Percentiles rank a stretch among this genome's conserved stretches.
These are phyloP conservation scores for Xylaria grammica DNA, from an alignment of 495 filamentous ascomycete species.

Conservation along the genomic window DNA sequence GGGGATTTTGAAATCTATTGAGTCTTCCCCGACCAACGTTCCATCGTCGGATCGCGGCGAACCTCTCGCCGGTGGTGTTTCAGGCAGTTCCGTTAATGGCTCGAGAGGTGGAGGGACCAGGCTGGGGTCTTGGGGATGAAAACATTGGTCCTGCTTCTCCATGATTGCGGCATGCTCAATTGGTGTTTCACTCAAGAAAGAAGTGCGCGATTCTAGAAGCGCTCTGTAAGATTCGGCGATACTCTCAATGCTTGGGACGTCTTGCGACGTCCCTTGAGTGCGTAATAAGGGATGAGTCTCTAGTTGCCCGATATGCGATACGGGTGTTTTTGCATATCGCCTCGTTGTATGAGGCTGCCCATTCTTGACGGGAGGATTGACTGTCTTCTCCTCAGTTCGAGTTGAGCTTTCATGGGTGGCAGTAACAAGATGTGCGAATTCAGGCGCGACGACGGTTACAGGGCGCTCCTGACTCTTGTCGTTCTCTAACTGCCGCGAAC, in stretches of 20 bases:
- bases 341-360: slow-evolving; percentile 33
- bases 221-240: slow-evolving; percentile 54
- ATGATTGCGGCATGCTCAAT: slow-evolving; percentile 24
- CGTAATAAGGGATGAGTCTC: slow-evolving; percentile 34
- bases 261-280: slow-evolving; percentile 32
- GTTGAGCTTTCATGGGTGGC: slow-evolving; percentile 28
- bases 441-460: slow-evolving; percentile 39
- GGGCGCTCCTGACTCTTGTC: slow-evolving; percentile 27
- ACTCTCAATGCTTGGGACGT: slow-evolving; percentile 44
- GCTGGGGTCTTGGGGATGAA: neutral
- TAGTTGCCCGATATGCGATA: slow-evolving; percentile 47
- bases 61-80: slow-evolving; percentile 14
- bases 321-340: slow-evolving; percentile 51
- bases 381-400: slow-evolving; percentile 27
- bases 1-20: slow-evolving; percentile 45
- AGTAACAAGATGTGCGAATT: slow-evolving; percentile 44
- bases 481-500: slow-evolving; percentile 18
- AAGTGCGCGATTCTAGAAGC: slow-evolving; percentile 42
- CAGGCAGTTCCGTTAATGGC: slow-evolving; percentile 22
- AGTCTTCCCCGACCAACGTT: slow-evolving; percentile 52
- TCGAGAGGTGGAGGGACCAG: slow-evolving; percentile 23
- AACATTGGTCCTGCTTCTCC: slow-evolving; percentile 15
- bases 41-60: slow-evolving; percentile 49
- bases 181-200: slow-evolving; percentile 25
- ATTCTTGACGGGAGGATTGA: slow-evolving; percentile 21